A percentile compares a stretch with the other conserved stretches of the same genome.
Evolutionary conservation across 2,329 filamentous ascomycete species (phyloP).

Genomic region (Zymoseptoria tritici): DNA sequence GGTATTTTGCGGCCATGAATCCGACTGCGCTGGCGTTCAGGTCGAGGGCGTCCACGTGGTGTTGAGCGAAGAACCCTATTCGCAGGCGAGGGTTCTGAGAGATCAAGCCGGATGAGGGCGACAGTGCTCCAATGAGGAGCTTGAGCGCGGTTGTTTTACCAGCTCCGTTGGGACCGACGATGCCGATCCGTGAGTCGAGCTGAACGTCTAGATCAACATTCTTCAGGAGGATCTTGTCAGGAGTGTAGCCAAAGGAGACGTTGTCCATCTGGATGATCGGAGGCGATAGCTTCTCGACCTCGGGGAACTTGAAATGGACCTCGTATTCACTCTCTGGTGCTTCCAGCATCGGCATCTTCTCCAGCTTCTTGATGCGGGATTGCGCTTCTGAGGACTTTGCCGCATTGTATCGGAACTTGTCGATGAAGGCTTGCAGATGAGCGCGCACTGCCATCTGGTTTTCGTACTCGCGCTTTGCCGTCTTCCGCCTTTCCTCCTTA

Average conservation of each 20-base stretch:
- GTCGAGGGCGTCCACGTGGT: slow-evolving; percentile 94
- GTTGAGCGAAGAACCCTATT: slow-evolving; percentile 95
- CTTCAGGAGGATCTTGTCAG: slow-evolving; percentile 69
- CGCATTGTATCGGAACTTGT: slow-evolving; percentile 99
- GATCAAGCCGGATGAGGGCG: slow-evolving; percentile 71
- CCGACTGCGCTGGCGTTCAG: slow-evolving; percentile 80
- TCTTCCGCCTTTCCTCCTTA: slow-evolving; percentile 94
- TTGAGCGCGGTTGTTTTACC: slow-evolving; percentile 99
- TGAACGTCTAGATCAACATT: slow-evolving; percentile 95
- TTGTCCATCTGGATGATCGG: slow-evolving; percentile 96
- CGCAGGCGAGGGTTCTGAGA: slow-evolving; percentile 81
- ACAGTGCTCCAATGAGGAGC: slow-evolving; percentile 82
- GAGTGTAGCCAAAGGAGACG: slow-evolving; percentile 81
- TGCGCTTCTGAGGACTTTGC: slow-evolving; percentile 98
- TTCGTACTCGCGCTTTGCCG: slow-evolving; percentile 93
- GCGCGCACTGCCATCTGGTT: slow-evolving; percentile 93
- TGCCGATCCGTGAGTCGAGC: slow-evolving; percentile 94
- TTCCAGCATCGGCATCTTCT: slow-evolving; percentile 90
- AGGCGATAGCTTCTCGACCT: slow-evolving; percentile 93
- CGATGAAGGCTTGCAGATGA: slow-evolving; percentile 95
- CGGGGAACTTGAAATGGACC: slow-evolving; percentile 94
- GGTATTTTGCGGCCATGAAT: slow-evolving; percentile 92
- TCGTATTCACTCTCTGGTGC: slow-evolving; percentile 88
- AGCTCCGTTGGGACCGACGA: slow-evolving; percentile 97
- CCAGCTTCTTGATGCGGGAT: slow-evolving; percentile 97